phyloP scores from a whole-genome alignment of 768 basidiomycete genomes.

The Boletales sp. region DNA sequence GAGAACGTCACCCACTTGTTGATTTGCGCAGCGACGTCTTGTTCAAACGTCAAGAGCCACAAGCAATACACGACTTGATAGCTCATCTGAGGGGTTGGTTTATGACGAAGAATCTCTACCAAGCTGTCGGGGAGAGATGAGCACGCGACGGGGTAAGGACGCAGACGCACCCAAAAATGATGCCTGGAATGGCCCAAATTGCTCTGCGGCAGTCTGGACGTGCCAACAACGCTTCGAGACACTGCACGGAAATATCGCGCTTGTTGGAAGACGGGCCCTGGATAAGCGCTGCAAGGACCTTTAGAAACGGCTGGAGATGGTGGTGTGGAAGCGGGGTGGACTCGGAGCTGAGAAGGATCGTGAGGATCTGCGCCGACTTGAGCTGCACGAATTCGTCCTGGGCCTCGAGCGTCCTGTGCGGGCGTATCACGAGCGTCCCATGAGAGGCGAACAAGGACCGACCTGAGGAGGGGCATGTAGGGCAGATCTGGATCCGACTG shows the following conservation, averaged over 20 bases:
- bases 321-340: constrained; percentile 44
- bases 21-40: constrained; percentile 77
- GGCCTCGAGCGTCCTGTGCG: constrained; percentile 66
- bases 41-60: constrained; percentile 93
- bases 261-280: constrained; percentile 60
- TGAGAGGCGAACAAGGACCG: neutral
- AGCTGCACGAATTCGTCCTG: constrained; percentile 96
- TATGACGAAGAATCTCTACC: constrained; percentile 77
- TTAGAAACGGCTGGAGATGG: constrained; percentile 59
- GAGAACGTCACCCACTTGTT: constrained; percentile 60
- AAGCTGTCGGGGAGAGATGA: constrained; percentile 45
- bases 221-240: constrained; percentile 79
- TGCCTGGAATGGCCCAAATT: constrained; percentile 72
- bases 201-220: constrained; percentile 76
- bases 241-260: constrained; percentile 89
- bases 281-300: constrained; percentile 55
- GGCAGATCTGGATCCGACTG: constrained; percentile 77
- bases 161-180: constrained; percentile 59
- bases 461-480: constrained; percentile 78
- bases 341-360: constrained; percentile 72
- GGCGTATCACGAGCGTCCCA: constrained; percentile 3
- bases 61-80: constrained; percentile 92
- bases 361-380: constrained; percentile 84
- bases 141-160: neutral
- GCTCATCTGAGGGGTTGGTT: constrained; percentile 87